Evolutionary conservation across 768 basidiomycete species (phyloP).

Genomic region (Xerocomus potaroensis): DNA sequence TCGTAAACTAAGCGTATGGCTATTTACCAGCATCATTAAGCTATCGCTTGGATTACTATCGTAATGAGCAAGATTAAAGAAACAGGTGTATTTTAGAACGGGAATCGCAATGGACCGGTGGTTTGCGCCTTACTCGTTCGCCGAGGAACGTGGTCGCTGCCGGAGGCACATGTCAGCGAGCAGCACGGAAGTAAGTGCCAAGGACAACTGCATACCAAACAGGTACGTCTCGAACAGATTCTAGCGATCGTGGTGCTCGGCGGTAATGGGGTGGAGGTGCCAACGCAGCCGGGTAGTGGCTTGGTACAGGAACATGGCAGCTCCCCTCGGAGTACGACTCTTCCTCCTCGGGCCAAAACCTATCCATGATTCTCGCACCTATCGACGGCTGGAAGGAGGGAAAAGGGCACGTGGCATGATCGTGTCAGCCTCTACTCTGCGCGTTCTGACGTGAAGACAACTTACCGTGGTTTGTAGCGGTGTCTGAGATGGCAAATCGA

Average conservation of each 20-base stretch:
- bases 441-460: constrained; percentile 3
- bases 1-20: constrained; percentile 17
- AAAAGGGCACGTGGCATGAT: too few relatives aligned
- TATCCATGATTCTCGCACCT: constrained; percentile 27
- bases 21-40: constrained; percentile 15
- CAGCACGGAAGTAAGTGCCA: neutral
- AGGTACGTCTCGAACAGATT: constrained; percentile 5
- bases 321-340: constrained; percentile 16
- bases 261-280: constrained; percentile 30
- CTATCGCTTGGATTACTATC: constrained; percentile 9
- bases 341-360: constrained; percentile 32
- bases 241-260: constrained; percentile 18
- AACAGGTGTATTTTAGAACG: constrained; percentile 21
- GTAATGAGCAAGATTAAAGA: constrained; percentile 1
- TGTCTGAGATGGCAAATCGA: constrained; percentile 1
- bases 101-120: constrained; percentile 22
- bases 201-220: constrained; percentile 13
- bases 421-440: constrained; percentile 6
- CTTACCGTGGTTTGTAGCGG: constrained; percentile 13
- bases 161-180: neutral
- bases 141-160: constrained; percentile 16
- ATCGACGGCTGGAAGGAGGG: constrained; percentile 20
- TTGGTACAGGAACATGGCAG: constrained; percentile 4
- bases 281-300: constrained; percentile 16
- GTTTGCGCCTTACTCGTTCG: constrained; percentile 13